Percentiles rank a stretch among this genome's conserved stretches.
phyloP scores from a whole-genome alignment of 225 moss, liverwort and hornwort genomes.

The Bryum argenteum region DNA sequence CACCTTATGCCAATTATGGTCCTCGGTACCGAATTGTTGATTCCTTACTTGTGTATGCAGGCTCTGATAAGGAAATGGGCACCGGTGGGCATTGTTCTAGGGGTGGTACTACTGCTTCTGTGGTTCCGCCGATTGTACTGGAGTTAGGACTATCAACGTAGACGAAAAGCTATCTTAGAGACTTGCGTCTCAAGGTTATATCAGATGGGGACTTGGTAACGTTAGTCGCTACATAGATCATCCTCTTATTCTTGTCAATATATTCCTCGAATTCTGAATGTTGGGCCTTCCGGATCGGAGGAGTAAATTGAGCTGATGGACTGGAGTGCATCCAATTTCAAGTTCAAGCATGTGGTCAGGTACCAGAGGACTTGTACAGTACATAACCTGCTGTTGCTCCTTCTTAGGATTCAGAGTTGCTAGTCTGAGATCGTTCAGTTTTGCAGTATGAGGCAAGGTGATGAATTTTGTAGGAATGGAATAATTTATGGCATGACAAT shows the following conservation, averaged over 20 bases:
- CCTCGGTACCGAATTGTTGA: conserved; percentile 9
- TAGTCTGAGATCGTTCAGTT: neutral
- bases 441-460: neutral
- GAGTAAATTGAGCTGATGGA: conserved; percentile 17
- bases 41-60: conserved; percentile 53
- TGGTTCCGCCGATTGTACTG: conserved; percentile 81
- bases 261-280: conserved; percentile 28
- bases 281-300: conserved; percentile 31
- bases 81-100: conserved; percentile 85
- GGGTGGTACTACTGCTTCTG: conserved; percentile 73
- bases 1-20: neutral
- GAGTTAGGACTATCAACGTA: conserved; percentile 36
- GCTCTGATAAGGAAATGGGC: conserved; percentile 99
- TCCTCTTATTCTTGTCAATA: conserved; percentile 45
- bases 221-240: conserved; percentile 26
- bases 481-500: neutral
- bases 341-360: conserved; percentile 21
- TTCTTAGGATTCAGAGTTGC: conserved; percentile 16
- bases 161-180: conserved; percentile 18
- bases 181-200: conserved; percentile 27
- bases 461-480: neutral
- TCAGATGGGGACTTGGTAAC: conserved; percentile 28
- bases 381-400: conserved; percentile 1
- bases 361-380: conserved; percentile 15
- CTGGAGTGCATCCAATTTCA: conserved; percentile 20